phyloP scores from a whole-genome alignment of 805 yeast genomes.

The Saccharomycopsis schoenii region DNA sequence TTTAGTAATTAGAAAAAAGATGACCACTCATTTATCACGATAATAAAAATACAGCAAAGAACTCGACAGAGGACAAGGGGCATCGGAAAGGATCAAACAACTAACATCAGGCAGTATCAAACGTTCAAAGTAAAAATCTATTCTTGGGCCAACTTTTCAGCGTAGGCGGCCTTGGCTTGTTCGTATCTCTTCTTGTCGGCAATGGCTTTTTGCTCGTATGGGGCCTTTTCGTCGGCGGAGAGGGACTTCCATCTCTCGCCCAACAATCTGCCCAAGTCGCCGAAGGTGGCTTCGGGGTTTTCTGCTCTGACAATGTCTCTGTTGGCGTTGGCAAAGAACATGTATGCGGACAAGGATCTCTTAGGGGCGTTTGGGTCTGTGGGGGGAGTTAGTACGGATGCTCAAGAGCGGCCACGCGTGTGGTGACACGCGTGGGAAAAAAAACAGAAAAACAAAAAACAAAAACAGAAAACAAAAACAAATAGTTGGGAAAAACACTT shows the following conservation, averaged over 20 bases:
- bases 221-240: constrained; percentile 69
- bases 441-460: neutral
- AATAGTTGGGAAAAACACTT: too few relatives aligned
- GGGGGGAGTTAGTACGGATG: constrained; percentile 6
- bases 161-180: constrained; percentile 82
- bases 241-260: constrained; percentile 97
- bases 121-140: neutral
- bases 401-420: neutral
- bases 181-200: constrained; percentile 96
- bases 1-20: neutral
- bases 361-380: constrained; percentile 96
- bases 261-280: constrained; percentile 87
- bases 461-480: too few relatives aligned
- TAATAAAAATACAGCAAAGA: constrained; percentile 2
- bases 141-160: constrained; percentile 10
- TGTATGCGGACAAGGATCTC: constrained; percentile 96
- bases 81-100: too few relatives aligned
- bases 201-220: constrained; percentile 89
- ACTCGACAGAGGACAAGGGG: neutral
- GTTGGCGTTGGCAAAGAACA: constrained; percentile 97
- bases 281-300: constrained; percentile 93
- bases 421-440: neutral
- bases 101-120: too few relatives aligned
- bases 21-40: neutral
- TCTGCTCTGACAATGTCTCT: constrained; percentile 94